Percentiles rank a stretch among this genome's conserved stretches.
Evolutionary conservation across 2,329 filamentous ascomycete genomes (phyloP).

Genomic region (Ophiostoma sp.): DNA sequence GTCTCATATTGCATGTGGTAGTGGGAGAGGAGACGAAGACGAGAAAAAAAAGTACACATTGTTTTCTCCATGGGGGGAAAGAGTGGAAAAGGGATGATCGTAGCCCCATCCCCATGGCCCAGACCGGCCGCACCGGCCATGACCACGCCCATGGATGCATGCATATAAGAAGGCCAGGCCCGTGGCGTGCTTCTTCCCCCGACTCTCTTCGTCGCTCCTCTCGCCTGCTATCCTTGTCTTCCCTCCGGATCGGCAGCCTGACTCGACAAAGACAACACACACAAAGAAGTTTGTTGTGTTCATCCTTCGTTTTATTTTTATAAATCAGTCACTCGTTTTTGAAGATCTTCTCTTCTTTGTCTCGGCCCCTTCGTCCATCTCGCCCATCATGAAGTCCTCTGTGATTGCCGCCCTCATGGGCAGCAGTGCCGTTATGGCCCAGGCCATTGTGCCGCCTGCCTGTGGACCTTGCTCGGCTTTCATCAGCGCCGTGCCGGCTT

Average conservation of each 20-base stretch:
- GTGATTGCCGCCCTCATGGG: conserved; percentile 9
- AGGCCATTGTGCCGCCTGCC: conserved; percentile 3
- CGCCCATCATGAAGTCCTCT: conserved; percentile 3
- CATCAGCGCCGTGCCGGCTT: conserved; percentile 6
- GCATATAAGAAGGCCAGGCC: conserved; percentile 12
- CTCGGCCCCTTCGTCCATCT: background rate
- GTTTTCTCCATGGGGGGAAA: background rate
- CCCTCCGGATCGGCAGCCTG: conserved; percentile 8
- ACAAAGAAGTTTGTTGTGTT: conserved; percentile 4
- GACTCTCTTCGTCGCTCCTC: background rate
- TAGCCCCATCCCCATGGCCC: conserved; percentile 1
- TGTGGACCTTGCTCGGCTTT: background rate
- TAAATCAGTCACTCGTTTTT: conserved; percentile 14
- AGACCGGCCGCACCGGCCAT: background rate
- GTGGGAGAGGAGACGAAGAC: background rate
- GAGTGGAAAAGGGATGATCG: background rate
- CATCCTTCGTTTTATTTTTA: background rate
- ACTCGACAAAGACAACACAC: conserved; percentile 7
- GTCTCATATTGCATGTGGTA: background rate
- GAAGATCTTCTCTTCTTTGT: background rate
- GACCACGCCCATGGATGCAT: background rate
- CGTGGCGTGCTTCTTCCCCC: background rate
- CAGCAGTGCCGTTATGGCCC: background rate
- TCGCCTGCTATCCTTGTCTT: conserved; percentile 1
- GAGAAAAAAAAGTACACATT: background rate